A percentile compares a stretch with the other conserved stretches of the same genome.
phyloP scores from a whole-genome alignment of 257 asterid species.

The Capsicum baccatum region DNA sequence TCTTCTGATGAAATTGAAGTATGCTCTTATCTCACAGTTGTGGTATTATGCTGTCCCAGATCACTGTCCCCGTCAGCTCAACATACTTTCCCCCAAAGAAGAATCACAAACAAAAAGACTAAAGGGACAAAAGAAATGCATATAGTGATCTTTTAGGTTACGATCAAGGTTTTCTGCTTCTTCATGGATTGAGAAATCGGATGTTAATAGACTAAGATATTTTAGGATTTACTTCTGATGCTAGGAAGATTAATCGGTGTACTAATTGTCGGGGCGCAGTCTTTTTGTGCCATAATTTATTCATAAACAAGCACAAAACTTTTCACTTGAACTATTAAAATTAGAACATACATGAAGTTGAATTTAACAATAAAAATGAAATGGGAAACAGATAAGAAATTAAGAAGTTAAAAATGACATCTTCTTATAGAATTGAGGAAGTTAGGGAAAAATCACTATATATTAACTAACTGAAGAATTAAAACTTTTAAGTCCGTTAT shows the following conservation, averaged over 20 bases:
- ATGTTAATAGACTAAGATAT: not conserved
- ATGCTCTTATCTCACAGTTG: not conserved
- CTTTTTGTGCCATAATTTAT: not conserved
- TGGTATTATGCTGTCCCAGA: not conserved
- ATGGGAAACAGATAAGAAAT: not conserved
- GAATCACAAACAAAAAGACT: not conserved
- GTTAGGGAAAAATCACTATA: conserved; percentile 4
- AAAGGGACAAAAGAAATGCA: not conserved
- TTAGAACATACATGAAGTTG: not conserved
- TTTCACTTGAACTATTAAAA: not conserved
- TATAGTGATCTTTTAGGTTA: not conserved
- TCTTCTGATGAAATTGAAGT: not conserved
- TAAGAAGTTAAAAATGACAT: not conserved
- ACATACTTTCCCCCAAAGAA: not conserved
- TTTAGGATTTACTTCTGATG: not conserved
- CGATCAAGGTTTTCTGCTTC: too few species aligned
- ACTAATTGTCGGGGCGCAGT: not conserved
- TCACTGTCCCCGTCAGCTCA: not conserved
- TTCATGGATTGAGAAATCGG: too few species aligned
- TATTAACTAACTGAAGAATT: not conserved
- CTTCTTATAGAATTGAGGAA: not conserved
- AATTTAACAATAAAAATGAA: not conserved
- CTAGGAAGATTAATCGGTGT: not conserved
- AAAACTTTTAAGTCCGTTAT: not conserved
- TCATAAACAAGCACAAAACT: not conserved